phyloP scores from a whole-genome alignment of 2,329 filamentous ascomycete species.

The Domatiomyces catenatus region DNA sequence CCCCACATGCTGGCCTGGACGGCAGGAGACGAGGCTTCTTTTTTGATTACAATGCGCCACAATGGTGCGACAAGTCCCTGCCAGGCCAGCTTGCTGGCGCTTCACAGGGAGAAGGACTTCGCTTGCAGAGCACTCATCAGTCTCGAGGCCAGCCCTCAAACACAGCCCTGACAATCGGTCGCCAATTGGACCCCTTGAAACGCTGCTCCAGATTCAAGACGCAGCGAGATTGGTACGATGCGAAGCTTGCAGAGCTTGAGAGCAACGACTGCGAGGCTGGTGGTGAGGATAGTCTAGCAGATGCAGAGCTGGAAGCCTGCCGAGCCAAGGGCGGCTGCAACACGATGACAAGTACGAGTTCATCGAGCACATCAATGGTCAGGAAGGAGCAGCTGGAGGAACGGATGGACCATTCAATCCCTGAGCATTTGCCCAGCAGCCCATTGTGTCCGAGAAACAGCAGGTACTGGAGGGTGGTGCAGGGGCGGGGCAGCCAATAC shows the following conservation, averaged over 20 bases:
- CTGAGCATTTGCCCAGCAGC: conserved; percentile 17
- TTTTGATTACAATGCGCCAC: conserved; percentile 16
- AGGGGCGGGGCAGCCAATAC: conserved; percentile 12
- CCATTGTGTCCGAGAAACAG: conserved; percentile 17
- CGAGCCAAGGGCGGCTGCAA: not conserved
- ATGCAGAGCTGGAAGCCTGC: not conserved
- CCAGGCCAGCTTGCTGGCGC: not conserved
- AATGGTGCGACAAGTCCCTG: not conserved
- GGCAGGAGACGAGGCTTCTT: conserved; percentile 13
- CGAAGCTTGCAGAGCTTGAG: conserved; percentile 14
- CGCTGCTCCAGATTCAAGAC: conserved; percentile 1
- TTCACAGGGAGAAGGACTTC: not conserved
- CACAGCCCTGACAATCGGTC: not conserved
- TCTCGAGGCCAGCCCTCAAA: not conserved
- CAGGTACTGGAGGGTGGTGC: conserved; percentile 15
- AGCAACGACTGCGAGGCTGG: conserved; percentile 1
- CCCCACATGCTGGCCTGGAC: conserved; percentile 11
- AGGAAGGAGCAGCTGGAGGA: conserved; percentile 1
- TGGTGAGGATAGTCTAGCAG: not conserved
- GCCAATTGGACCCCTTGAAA: not conserved
- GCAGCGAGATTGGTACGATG: conserved; percentile 15
- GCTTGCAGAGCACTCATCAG: not conserved
- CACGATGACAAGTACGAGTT: not conserved
- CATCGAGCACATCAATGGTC: conserved; percentile 1
- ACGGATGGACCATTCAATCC: conserved; percentile 12